Evolutionary conservation across 2,329 filamentous ascomycete species (phyloP).

Genomic region (Alternaria sp.): DNA sequence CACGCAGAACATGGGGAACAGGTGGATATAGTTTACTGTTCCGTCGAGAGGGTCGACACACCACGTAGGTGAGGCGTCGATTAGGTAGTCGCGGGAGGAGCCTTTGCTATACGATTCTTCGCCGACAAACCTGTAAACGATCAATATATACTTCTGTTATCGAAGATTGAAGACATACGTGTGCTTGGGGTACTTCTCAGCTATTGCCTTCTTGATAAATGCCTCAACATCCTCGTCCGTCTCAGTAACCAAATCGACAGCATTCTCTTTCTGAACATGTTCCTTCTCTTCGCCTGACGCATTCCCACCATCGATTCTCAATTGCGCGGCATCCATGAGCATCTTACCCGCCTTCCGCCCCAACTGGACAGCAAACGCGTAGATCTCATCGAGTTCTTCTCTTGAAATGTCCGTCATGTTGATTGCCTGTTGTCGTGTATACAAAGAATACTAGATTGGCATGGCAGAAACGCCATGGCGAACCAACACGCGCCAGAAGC

Average conservation of each 20-base stretch:
- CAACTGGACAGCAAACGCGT: conserved; percentile 74
- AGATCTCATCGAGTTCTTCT: conserved; percentile 69
- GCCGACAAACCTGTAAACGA: conserved; percentile 69
- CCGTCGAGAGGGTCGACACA: conserved; percentile 79
- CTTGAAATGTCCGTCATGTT: conserved; percentile 38
- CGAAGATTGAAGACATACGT: conserved; percentile 55
- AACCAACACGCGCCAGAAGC: background rate
- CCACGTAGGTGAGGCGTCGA: conserved; percentile 73
- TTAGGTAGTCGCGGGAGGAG: conserved; percentile 71
- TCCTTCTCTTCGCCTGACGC: conserved; percentile 41
- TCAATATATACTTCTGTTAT: background rate
- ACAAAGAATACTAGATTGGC: background rate
- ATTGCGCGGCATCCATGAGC: conserved; percentile 69
- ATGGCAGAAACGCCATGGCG: background rate
- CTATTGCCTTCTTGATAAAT: conserved; percentile 70
- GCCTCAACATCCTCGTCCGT: conserved; percentile 78
- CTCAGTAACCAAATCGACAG: conserved; percentile 80
- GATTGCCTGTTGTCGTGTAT: background rate
- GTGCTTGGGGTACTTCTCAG: conserved; percentile 69
- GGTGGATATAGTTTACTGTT: conserved; percentile 82
- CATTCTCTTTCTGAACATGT: conserved; percentile 73
- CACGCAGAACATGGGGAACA: conserved; percentile 83
- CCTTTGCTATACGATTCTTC: conserved; percentile 79
- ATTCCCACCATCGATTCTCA: conserved; percentile 58
- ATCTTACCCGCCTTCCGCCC: conserved; percentile 74